A percentile compares a stretch with the other conserved stretches of the same genome.
phyloP scores from a whole-genome alignment of 1,284 basidiomycete genomes.

The Ceratobasidium sp. region DNA sequence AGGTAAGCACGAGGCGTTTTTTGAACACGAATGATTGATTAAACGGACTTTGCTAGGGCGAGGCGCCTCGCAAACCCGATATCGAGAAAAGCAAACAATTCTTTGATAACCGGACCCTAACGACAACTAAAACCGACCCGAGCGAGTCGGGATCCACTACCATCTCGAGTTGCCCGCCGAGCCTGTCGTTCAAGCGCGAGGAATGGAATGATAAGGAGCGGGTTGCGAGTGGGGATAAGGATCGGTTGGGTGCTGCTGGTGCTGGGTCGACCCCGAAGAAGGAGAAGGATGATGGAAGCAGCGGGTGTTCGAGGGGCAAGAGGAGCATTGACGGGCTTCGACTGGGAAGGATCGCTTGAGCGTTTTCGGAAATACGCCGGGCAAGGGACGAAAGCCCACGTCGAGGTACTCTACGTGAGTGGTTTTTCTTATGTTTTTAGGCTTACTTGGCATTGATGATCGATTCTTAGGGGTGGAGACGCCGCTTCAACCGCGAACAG shows the following conservation, averaged over 20 bases:
- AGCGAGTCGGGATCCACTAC: conserved; percentile 47
- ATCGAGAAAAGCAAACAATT: conserved; percentile 46
- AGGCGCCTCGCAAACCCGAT: conserved; percentile 52
- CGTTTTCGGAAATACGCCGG: conserved; percentile 78
- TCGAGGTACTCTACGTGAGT: conserved; percentile 74
- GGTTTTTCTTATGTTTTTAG: conserved; percentile 20
- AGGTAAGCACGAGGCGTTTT: conserved; percentile 64
- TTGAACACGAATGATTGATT: conserved; percentile 20
- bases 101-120: conserved; percentile 42
- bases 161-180: conserved; percentile 54
- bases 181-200: conserved; percentile 56
- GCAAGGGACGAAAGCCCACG: conserved; percentile 81
- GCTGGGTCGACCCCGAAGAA: conserved; percentile 48
- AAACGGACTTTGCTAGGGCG: no score
- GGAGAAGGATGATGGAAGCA: conserved; percentile 56
- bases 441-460: no score
- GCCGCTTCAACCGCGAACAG: background rate
- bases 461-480: background rate
- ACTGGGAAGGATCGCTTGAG: conserved; percentile 70
- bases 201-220: conserved; percentile 58
- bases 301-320: conserved; percentile 64
- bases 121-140: conserved; percentile 44
- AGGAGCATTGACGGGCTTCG: conserved; percentile 64
- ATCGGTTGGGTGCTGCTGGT: background rate
- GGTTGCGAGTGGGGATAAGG: conserved; percentile 57